phyloP scores from a whole-genome alignment of 495 filamentous ascomycete species.

The Penicillium coprophilum region DNA sequence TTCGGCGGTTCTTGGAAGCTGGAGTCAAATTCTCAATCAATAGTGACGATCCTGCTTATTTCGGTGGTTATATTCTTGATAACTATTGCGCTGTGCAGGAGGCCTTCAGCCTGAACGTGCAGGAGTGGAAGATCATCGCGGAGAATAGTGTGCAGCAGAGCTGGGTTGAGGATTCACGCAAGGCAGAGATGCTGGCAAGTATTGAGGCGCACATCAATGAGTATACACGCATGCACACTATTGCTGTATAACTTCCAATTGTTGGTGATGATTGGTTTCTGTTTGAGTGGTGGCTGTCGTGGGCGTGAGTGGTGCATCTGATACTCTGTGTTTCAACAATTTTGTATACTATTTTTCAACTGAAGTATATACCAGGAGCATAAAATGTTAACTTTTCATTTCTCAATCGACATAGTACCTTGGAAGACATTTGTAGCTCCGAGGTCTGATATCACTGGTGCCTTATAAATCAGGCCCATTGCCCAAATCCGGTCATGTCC shows the following conservation, averaged over 20 bases:
- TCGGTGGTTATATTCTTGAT: conserved; percentile 73
- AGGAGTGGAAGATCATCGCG: conserved; percentile 66
- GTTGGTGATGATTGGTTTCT: background rate
- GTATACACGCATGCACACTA: conserved; percentile 16
- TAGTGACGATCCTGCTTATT: conserved; percentile 80
- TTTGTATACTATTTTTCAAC: conserved; percentile 23
- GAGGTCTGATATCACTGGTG: background rate
- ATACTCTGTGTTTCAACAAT: conserved; percentile 30
- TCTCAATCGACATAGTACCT: background rate
- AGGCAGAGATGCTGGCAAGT: conserved; percentile 35
- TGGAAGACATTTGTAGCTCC: background rate
- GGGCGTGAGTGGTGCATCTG: conserved; percentile 11
- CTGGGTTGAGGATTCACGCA: conserved; percentile 50
- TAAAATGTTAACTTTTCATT: background rate
- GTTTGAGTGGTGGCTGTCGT: background rate
- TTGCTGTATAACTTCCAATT: conserved; percentile 7
- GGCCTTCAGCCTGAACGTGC: conserved; percentile 57
- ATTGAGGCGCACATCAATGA: conserved; percentile 42
- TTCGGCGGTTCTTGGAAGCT: conserved; percentile 61
- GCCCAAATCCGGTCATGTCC: background rate
- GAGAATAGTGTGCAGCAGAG: conserved; percentile 63
- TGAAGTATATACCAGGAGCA: conserved; percentile 12
- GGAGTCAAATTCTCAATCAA: conserved; percentile 70
- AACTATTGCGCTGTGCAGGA: conserved; percentile 78
- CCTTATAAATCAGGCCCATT: conserved; percentile 7